Percentiles rank a stretch among this genome's conserved stretches.
phyloP scores from a whole-genome alignment of 441 rosid species.

The Dalechampia spathulata region DNA sequence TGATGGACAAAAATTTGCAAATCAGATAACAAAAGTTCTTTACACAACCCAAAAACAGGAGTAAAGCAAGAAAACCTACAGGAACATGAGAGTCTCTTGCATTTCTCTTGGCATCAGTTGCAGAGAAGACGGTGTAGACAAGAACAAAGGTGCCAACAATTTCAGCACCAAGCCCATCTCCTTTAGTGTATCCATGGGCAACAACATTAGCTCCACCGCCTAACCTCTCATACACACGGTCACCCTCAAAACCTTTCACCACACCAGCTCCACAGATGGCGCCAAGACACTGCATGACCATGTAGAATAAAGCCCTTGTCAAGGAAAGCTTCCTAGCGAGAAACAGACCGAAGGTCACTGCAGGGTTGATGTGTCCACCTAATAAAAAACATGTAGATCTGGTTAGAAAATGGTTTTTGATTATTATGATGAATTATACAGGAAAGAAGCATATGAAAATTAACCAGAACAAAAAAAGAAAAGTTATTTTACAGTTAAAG shows the following conservation, averaged over 20 bases:
- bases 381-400: conserved; percentile 15
- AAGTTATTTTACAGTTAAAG: neutral
- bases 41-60: neutral
- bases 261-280: conserved; percentile 94
- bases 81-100: conserved; percentile 97
- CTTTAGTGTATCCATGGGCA: conserved; percentile 55
- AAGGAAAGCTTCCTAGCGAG: conserved; percentile 70
- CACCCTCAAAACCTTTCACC: conserved; percentile 66
- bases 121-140: conserved; percentile 92
- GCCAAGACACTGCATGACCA: conserved; percentile 82
- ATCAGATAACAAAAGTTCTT: no score
- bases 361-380: conserved; percentile 93
- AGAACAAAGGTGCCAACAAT: conserved; percentile 84
- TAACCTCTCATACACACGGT: conserved; percentile 8
- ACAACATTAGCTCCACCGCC: conserved; percentile 80
- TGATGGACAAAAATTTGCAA: no score
- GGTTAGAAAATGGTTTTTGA: conserved; percentile 2
- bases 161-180: conserved; percentile 88
- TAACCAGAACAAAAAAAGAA: neutral
- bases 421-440: neutral
- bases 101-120: conserved; percentile 88
- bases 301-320: conserved; percentile 72
- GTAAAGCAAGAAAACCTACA: conserved; percentile 26
- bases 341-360: conserved; percentile 78
- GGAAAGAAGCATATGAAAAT: neutral